Evolutionary conservation across 805 yeast species (phyloP).

Genomic region (Candida easanensis): DNA sequence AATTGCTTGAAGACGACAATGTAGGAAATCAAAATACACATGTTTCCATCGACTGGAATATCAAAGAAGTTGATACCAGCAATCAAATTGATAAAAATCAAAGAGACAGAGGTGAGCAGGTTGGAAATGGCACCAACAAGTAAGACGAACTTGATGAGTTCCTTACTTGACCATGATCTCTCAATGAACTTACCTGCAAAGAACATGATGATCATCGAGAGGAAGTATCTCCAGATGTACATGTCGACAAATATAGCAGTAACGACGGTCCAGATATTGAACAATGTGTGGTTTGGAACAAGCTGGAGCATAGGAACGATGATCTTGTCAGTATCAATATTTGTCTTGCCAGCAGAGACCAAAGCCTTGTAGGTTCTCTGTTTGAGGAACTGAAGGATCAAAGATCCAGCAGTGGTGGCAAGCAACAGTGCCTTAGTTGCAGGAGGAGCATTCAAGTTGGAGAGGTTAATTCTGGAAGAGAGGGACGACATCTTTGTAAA

Average conservation of each 20-base stretch:
- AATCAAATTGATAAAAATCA: conserved; percentile 27
- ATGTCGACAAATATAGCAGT: conserved; percentile 66
- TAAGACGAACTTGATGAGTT: conserved; percentile 45
- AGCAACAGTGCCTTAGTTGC: conserved; percentile 46
- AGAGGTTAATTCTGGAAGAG: conserved; percentile 19
- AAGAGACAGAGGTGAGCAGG: conserved; percentile 31
- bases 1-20: conserved; percentile 65
- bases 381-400: conserved; percentile 41
- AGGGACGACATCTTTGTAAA: conserved; percentile 24
- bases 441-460: conserved; percentile 35
- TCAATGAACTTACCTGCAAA: conserved; percentile 68
- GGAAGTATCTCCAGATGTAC: conserved; percentile 41
- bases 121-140: conserved; percentile 54
- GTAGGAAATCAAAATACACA: conserved; percentile 55
- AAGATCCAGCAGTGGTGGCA: conserved; percentile 38
- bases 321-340: conserved; percentile 38
- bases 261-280: conserved; percentile 62
- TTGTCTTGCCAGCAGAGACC: conserved; percentile 20
- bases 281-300: conserved; percentile 54
- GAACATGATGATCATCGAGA: conserved; percentile 47
- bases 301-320: conserved; percentile 59
- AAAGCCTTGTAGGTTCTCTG: conserved; percentile 31
- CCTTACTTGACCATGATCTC: conserved; percentile 58
- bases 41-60: conserved; percentile 50
- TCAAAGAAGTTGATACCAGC: conserved; percentile 29